Base-by-base conservation (phyloP, 768 basidiomycete species). In the Termitomyces sp. region DNA sequence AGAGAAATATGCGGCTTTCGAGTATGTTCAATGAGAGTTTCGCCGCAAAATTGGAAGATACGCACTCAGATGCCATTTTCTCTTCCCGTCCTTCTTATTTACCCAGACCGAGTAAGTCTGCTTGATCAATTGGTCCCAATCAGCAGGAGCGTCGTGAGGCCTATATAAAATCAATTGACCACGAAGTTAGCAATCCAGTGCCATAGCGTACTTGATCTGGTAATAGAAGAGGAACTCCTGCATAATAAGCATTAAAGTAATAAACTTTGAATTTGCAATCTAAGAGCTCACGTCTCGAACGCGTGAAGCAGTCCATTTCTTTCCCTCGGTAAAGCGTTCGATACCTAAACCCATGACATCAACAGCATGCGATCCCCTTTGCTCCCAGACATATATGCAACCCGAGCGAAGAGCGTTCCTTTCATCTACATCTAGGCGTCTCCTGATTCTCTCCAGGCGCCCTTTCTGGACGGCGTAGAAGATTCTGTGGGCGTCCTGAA, bases 221-320 rank as follows among this genome's bases (percentile, higher is more conserved):
- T 91, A 92, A 72, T 93, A 93, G 70, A 92, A 92, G 31, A 93
- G 79, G 67, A 93, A 93, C 68, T 92, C 90, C 90, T 92, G 69
- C 5, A 63, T 59, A 32, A 57, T 64, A 59, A 65, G 59, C 37
- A 31, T 46, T 47, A 43, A 15, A 55, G 43, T 48, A 45, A 56
- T 55, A 43, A 29, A 12, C 38, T 59, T 37, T 25, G 25, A 8
- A 38, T 36, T 47, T 42, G 15, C 14, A 32, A 55, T 40, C 20
- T 54, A 61, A 56, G 56, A 50, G 68, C 86, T 63, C 68, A 89
- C 90, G 72, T 93, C 91, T 73, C 91, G 83, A 62, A 93, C 90
- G 59, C 91, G 85, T 43, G 89, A 91, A 40, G 91, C 86, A 49
- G 88, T 89, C 91, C 91, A 93, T 65, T 88, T 82, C 67, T 87